Base-by-base conservation (phyloP, 257 asterid species). In the Petunia axillaris region DNA sequence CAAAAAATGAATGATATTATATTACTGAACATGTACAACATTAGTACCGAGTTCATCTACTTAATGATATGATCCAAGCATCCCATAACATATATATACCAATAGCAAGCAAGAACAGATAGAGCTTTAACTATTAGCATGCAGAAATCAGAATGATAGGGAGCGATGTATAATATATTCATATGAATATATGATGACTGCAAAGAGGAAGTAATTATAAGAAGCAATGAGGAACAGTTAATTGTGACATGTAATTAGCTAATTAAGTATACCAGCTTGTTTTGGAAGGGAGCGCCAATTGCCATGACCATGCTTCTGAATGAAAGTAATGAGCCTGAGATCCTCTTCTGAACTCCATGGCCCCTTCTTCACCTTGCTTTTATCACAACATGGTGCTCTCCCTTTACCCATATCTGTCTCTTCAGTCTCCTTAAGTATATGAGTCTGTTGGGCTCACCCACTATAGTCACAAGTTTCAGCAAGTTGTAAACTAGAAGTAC, bases 251-350 rank as follows among this genome's bases (percentile, higher is more conserved):
- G 25, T 25, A 25, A 25, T 25, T 25, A 25, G 25, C 25, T 25
- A 25, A 25, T 25, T 25, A 25, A 25, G 68, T 64, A 4, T 80
- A 92, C 97, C 97, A 38, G 98, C 94, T 82, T 83, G 90, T 82
- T 81, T 82, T 5, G 98, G 97, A 58, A 93, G 98, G 6, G 97
- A 85, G 2, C 93, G 97, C 97, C 97, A 93, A 38, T 93, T 93
- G 57, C 25, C 38, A 74, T 92, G 97, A 2, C 97, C 97, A 44
- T 91, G 77, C 9, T 73, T 85, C 16, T 77, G 85, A 81, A 93
- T 83, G 83, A 89, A 93, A 64, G 82, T 41, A 7, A 80, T 73
- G 5, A 93, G 98, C 82, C 71, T 84, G 40, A 62, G 81, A 38
- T 93, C 98, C 79, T 93, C 98, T 0, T 85, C 91, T 3, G 86